These are phyloP conservation scores for Fusarium globosum DNA, from an alignment of 2,329 filamentous ascomycete species.

Conservation along the genomic window DNA sequence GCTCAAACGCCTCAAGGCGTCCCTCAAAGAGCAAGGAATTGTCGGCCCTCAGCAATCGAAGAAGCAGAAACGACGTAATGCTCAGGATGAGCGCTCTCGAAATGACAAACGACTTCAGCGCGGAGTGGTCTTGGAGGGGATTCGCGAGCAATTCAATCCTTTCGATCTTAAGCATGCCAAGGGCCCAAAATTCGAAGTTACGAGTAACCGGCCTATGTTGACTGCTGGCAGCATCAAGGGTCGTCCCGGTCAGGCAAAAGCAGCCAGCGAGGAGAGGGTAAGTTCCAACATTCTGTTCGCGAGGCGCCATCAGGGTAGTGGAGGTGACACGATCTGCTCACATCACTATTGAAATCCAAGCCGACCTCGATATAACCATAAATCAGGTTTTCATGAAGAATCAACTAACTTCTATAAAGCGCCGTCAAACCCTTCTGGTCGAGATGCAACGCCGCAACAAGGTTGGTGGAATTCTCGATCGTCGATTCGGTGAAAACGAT, in stretches of 20 bases:
- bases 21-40: constrained; percentile 88
- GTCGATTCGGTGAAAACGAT: constrained; percentile 95
- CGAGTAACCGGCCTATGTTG: constrained; percentile 70
- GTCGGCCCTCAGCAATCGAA: constrained; percentile 94
- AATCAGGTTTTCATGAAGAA: neutral
- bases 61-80: constrained; percentile 85
- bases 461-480: constrained; percentile 90
- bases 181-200: constrained; percentile 87
- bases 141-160: constrained; percentile 96
- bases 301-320: neutral
- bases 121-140: constrained; percentile 81
- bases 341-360: neutral
- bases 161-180: constrained; percentile 91
- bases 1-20: constrained; percentile 93
- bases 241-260: constrained; percentile 85
- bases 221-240: constrained; percentile 72
- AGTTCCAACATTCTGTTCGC: constrained; percentile 39
- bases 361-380: neutral
- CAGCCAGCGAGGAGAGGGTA: constrained; percentile 86
- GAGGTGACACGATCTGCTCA: neutral
- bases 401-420: constrained; percentile 55
- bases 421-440: constrained; percentile 84
- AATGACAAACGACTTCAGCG: constrained; percentile 80
- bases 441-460: constrained; percentile 93
- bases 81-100: constrained; percentile 72